Evolutionary conservation across 2,329 filamentous ascomycete species (phyloP).

Genomic region (Lachnellula hyalina): DNA sequence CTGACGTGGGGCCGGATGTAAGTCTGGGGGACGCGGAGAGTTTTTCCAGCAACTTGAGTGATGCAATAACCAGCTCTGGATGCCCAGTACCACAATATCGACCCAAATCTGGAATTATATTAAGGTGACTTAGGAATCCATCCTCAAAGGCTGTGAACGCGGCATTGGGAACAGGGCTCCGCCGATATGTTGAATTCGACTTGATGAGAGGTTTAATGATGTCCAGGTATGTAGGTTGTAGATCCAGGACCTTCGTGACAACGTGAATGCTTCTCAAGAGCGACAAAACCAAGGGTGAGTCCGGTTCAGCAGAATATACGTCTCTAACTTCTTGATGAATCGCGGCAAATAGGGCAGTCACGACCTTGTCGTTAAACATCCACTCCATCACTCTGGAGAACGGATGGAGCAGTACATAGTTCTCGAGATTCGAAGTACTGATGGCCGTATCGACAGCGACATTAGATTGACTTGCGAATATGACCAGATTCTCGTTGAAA

Average conservation of each 20-base stretch:
- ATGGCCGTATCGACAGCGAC: slow-evolving; percentile 72
- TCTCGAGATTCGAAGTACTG: slow-evolving; percentile 65
- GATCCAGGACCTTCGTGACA: slow-evolving; percentile 73
- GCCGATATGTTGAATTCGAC: slow-evolving; percentile 53
- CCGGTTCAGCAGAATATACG: slow-evolving; percentile 65
- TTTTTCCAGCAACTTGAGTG: slow-evolving; percentile 77
- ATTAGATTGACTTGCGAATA: slow-evolving; percentile 74
- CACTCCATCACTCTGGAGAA: slow-evolving; percentile 96
- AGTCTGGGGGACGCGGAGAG: slow-evolving; percentile 73
- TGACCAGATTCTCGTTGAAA: slow-evolving; percentile 91
- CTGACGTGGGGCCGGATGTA: slow-evolving; percentile 18
- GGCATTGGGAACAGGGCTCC: slow-evolving; percentile 62
- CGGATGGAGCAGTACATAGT: slow-evolving; percentile 83
- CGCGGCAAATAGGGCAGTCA: slow-evolving; percentile 70
- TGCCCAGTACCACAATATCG: slow-evolving; percentile 83
- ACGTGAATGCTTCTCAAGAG: slow-evolving; percentile 78
- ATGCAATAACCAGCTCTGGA: slow-evolving; percentile 71
- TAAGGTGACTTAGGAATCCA: slow-evolving; percentile 74
- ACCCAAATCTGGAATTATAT: slow-evolving; percentile 75
- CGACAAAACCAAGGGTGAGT: slow-evolving; percentile 76
- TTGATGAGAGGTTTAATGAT: slow-evolving; percentile 77
- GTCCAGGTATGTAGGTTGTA: slow-evolving; percentile 88
- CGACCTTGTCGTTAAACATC: slow-evolving; percentile 90
- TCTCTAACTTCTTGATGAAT: slow-evolving; percentile 71
- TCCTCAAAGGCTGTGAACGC: slow-evolving; percentile 90